Evolutionary conservation across 257 asterid genomes (phyloP), one percentile per base, ranked within the genome.

Genomic region (Agastache rugosa): DNA sequence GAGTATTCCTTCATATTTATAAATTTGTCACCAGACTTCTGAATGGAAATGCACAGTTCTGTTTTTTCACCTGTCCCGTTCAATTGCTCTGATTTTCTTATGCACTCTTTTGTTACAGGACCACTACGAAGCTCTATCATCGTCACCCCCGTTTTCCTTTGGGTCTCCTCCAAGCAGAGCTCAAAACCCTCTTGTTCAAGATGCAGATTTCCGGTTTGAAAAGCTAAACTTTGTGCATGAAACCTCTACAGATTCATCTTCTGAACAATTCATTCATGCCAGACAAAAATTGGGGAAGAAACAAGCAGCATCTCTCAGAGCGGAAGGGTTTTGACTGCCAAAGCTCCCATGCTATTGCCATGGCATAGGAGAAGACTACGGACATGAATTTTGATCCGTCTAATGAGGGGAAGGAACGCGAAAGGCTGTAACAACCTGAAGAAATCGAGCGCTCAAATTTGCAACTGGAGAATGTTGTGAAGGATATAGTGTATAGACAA

Each of bases 101-200:
- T 19, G 6, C n/a, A 50, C 34, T 11, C 44, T 22, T 60, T 12
- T 56, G 47, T 65, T 37, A 63, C 73, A 86, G 91, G 88, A 72
- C 23, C 73, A 69, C 39, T 25, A 60, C 53, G 65, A 78, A 74
- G 76, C 63, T 59, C 64, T 63, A 63, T 58, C 87, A 54, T 79
- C 81, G 16, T 83, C 88, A 0, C 86, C 88, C 47, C 88, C 85
- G 0, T 82, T 78, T 53, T 67, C 77, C 55, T 61, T 67, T 14
- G 87, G 87, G 16, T 74, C 91, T 41, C 89, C 89, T 47, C 89
- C 89, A 56, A 50, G 86, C 76, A 74, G 89, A 68, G 72, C 80
- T 27, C 23, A 72, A 37, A 81, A 85, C 68, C 91, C 91, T 51
- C 7, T 85, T 4, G 77, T 76, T n/a, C 85, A 72, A 23, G 91